These are phyloP conservation scores for Fennellomyces sp. DNA, from an alignment of 371 early-diverging fungal genomes.

Conservation along the genomic window DNA sequence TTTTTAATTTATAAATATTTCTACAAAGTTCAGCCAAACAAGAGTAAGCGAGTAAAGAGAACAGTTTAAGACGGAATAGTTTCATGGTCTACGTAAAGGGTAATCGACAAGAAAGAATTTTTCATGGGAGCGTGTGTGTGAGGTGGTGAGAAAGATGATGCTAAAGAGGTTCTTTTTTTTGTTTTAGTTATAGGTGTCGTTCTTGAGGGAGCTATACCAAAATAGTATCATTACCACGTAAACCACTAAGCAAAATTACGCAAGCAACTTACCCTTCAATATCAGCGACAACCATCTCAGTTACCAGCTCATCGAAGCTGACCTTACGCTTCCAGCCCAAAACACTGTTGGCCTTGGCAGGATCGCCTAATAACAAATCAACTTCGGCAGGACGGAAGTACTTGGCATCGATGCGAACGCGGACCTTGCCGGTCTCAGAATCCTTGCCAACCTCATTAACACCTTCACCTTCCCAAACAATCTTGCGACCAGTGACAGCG, in stretches of 20 bases:
- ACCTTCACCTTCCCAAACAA: slow-evolving; percentile 81
- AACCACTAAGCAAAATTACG: slow-evolving; percentile 63
- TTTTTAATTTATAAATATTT: not conserved
- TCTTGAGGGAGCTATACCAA: slow-evolving; percentile 46
- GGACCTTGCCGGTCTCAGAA: slow-evolving; percentile 65
- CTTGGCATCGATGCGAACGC: slow-evolving; percentile 74
- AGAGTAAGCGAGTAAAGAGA: not conserved
- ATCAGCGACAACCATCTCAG: slow-evolving; percentile 76
- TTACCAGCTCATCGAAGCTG: slow-evolving; percentile 69
- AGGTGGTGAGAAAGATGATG: no score
- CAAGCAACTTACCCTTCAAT: slow-evolving; percentile 54
- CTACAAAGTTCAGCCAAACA: not conserved
- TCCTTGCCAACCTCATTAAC: slow-evolving; percentile 76
- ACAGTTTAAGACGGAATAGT: no score
- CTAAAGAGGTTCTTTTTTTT: no score
- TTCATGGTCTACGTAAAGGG: no score
- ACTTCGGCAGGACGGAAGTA: slow-evolving; percentile 91
- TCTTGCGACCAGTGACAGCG: slow-evolving; percentile 65
- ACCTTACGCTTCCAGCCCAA: slow-evolving; percentile 78
- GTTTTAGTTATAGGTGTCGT: slow-evolving; percentile 35
- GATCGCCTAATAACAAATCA: slow-evolving; percentile 79
- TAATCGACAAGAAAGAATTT: no score
- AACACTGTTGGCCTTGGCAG: slow-evolving; percentile 71
- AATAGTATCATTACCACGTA: no score
- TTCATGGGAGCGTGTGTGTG: no score